Percentiles rank a stretch among this genome's conserved stretches.
Evolutionary conservation across 2,329 filamentous ascomycete genomes (phyloP).

Genomic region (Cephalotrichum gorgonifer): DNA sequence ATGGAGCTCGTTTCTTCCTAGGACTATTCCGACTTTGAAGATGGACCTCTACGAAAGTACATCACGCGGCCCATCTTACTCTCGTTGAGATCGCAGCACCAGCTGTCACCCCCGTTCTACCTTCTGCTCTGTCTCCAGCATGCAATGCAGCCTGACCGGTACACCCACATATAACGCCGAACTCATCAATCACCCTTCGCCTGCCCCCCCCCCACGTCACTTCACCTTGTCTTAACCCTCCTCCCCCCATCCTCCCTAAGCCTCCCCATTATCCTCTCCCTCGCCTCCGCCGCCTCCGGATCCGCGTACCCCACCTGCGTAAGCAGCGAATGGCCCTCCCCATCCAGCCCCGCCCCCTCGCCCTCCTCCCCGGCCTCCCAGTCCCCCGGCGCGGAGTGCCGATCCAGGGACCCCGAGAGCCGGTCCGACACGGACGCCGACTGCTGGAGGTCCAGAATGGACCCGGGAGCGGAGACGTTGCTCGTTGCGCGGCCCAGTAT

Average conservation of each 20-base stretch:
- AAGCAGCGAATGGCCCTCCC: constrained; percentile 24
- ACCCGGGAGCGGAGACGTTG: constrained; percentile 30
- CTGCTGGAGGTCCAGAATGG: not conserved
- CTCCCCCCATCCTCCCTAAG: not conserved
- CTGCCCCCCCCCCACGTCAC: too few species aligned
- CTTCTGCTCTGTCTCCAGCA: too few species aligned
- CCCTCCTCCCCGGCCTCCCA: constrained; percentile 4
- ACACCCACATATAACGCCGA: too few species aligned
- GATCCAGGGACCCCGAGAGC: constrained; percentile 1
- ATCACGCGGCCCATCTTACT: too few species aligned
- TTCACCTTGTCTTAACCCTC: constrained; percentile 2
- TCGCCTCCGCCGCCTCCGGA: constrained; percentile 25
- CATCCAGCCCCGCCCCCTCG: constrained; percentile 13
- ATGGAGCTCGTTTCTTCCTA: too few species aligned
- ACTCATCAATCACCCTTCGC: too few species aligned
- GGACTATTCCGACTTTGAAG: too few species aligned
- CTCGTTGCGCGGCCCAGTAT: constrained; percentile 49
- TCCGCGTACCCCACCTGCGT: constrained; percentile 47
- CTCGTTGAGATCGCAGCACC: too few species aligned
- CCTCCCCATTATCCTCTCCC: constrained; percentile 1
- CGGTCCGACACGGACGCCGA: constrained; percentile 1
- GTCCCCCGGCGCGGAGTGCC: constrained; percentile 4
- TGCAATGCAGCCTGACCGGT: too few species aligned
- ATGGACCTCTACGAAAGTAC: too few species aligned
- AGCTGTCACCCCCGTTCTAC: too few species aligned